Evolutionary conservation across 2,329 filamentous ascomycete species (phyloP).

Genomic region (Fusarium sp.): DNA sequence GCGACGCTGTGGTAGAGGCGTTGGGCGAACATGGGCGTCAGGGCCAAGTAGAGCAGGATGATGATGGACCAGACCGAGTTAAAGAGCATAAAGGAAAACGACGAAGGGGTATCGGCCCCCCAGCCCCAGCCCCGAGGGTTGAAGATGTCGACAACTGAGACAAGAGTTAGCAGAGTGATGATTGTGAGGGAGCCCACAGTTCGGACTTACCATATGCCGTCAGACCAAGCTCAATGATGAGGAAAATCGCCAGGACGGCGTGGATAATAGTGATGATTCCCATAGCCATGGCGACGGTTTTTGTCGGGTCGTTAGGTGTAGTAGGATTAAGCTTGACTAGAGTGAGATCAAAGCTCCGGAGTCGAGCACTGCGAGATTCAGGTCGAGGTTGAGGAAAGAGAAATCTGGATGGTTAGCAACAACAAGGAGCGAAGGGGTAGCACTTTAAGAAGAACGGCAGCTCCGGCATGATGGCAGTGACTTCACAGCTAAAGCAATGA

Average conservation of each 20-base stretch:
- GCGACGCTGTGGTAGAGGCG: conserved; percentile 72
- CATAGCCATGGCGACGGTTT: conserved; percentile 60
- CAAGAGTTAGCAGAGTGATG: conserved; percentile 10
- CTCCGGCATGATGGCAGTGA: conserved; percentile 34
- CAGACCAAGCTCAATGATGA: conserved; percentile 80
- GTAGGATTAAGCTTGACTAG: not conserved
- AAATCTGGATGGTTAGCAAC: conserved; percentile 2
- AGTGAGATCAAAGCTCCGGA: not conserved
- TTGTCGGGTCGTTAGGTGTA: not conserved
- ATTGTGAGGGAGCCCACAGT: not conserved
- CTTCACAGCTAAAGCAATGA: conserved; percentile 16
- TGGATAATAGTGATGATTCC: conserved; percentile 73
- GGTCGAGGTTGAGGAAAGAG: not conserved
- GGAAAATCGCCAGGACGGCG: conserved; percentile 74
- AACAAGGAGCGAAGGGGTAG: conserved; percentile 28
- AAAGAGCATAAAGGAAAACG: conserved; percentile 85
- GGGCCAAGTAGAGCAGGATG: conserved; percentile 75
- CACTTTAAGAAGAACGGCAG: conserved; percentile 28
- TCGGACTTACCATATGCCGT: conserved; percentile 74
- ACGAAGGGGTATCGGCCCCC: conserved; percentile 59
- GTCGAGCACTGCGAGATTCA: not conserved
- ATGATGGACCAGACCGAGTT: conserved; percentile 81
- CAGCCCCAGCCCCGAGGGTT: conserved; percentile 39
- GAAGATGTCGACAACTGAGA: conserved; percentile 52
- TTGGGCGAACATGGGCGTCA: conserved; percentile 74